Percentiles rank a stretch among this genome's conserved stretches.
These are phyloP conservation scores for Globisporangium emineosum DNA, from an alignment of 352 stramenopile species.

Conservation along the genomic window DNA sequence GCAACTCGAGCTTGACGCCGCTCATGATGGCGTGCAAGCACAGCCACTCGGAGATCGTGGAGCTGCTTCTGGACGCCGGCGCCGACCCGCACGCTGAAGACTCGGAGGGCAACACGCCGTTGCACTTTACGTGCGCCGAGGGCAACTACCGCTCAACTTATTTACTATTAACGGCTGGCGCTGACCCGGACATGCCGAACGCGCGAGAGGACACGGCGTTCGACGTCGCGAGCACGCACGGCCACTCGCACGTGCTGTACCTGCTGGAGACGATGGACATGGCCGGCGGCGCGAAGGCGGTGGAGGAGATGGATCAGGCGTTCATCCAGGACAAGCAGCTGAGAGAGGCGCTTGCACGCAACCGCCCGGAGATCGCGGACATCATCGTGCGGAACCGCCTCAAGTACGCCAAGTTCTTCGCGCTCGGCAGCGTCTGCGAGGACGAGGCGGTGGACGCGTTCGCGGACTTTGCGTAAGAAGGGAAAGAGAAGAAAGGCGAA, in stretches of 20 bases:
- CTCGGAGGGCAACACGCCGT: constrained; percentile 71
- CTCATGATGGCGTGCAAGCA: constrained; percentile 66
- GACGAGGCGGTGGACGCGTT: constrained; percentile 48
- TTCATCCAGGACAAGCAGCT: constrained; percentile 64
- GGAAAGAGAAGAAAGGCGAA: neutral
- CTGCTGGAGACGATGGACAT: constrained; percentile 78
- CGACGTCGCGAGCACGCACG: constrained; percentile 63
- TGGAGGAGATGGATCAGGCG: constrained; percentile 59
- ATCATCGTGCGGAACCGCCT: constrained; percentile 77
- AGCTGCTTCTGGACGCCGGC: constrained; percentile 65
- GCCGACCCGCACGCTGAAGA: constrained; percentile 79
- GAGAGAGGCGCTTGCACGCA: constrained; percentile 50
- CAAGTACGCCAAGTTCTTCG: constrained; percentile 67
- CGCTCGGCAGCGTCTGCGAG: constrained; percentile 56
- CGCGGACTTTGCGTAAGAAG: constrained; percentile 24
- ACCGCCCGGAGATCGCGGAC: constrained; percentile 65
- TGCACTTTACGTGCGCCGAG: constrained; percentile 73
- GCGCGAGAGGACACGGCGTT: constrained; percentile 75
- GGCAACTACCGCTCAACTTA: constrained; percentile 80
- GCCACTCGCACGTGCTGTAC: constrained; percentile 73
- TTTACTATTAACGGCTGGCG: constrained; percentile 74
- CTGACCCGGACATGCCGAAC: constrained; percentile 84
- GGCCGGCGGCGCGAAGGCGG: constrained; percentile 44
- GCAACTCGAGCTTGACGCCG: constrained; percentile 47
- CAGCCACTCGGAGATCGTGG: constrained; percentile 58